Conservation (phyloP, 192 early-diverging fungal species). For the Coemansia umbellata region DNA sequence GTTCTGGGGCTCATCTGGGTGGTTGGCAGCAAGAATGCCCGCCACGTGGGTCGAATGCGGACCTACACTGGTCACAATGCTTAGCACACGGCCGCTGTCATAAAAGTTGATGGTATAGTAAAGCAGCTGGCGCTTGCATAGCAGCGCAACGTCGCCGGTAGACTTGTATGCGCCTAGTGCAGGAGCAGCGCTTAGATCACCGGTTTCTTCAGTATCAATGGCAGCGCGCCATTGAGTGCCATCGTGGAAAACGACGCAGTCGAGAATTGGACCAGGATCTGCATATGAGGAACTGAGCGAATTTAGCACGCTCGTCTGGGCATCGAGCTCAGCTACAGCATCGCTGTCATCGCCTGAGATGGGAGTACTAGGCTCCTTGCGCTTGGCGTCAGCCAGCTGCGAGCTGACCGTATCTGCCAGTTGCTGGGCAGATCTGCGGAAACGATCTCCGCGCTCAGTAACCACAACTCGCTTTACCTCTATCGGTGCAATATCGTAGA, state of each 20-base stretch:
- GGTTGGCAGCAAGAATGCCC: conserved; percentile 85
- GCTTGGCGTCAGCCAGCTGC: conserved; percentile 33
- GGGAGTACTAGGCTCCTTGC: background rate
- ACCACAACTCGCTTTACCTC: conserved; percentile 45
- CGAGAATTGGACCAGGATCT: conserved; percentile 75
- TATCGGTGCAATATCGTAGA: conserved; percentile 71
- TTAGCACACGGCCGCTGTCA: conserved; percentile 70
- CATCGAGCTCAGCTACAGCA: conserved; percentile 35
- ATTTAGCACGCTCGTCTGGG: conserved; percentile 63
- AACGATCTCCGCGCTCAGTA: conserved; percentile 48
- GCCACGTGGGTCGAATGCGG: conserved; percentile 94
- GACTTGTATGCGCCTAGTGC: conserved; percentile 70
- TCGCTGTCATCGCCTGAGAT: conserved; percentile 30
- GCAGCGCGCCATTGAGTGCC: conserved; percentile 84
- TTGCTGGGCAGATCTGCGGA: conserved; percentile 24
- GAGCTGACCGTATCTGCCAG: conserved; percentile 19
- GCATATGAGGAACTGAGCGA: conserved; percentile 57
- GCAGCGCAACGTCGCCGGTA: conserved; percentile 67
- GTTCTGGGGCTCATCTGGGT: conserved; percentile 75
- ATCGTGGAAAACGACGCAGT: conserved; percentile 86
- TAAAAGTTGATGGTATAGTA: conserved; percentile 94
- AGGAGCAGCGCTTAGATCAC: conserved; percentile 65
- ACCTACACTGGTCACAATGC: conserved; percentile 81
- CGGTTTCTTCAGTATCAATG: conserved; percentile 69
- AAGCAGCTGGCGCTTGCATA: conserved; percentile 74